Base-by-base conservation (phyloP, 2,329 filamentous ascomycete genomes). In the Exophiala mesophila region DNA sequence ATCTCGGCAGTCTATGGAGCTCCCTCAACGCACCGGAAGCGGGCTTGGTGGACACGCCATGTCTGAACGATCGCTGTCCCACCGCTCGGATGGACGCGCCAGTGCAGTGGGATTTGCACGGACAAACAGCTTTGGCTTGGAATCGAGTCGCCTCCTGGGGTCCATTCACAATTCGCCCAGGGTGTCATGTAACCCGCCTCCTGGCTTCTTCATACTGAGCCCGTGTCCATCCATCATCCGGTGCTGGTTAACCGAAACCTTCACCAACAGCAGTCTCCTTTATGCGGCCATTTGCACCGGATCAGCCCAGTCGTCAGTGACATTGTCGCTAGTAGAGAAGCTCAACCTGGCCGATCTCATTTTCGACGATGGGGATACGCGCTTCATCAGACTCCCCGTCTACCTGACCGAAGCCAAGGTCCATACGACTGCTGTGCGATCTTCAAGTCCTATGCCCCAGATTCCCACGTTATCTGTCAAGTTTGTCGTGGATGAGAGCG, bases 221-320 rank as follows among this genome's bases (percentile, higher is more conserved):
- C 84, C 89, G 5, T 88, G 94, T 4, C 92, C 92, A 4, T 87
- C 88, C 20, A 95, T 98, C 53, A 86, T 97, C 44, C 83, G 92
- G 48, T 98, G 92, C 69, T 97, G 92, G 89, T 73, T 97, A 55
- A 90, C 86, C 18, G 84, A 82, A 24, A 83, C 87, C 57, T 97
- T 94, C 66, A 90, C 88, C 10, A 90, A 95, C 60, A 82, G 85
- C 52, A 84, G 88, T 7, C 75, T 97, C 12, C 72, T 96, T 4
- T 97, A 97, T 60, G 92, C 89, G 24, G 89, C 88, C 23, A 74
- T 97, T 2, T 97, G 92, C 63, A 90, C 87, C 2, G 92, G 90
- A 2, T 94, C 92, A 4, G 88, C 89, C 62, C 83, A 80, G 55
- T 97, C 92, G 1, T 81, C 80, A n/a, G 68, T 98, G 33, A 84